These are phyloP conservation scores for Beauveria asiatica DNA, from an alignment of 2,329 filamentous ascomycete genomes.

Conservation along the genomic window DNA sequence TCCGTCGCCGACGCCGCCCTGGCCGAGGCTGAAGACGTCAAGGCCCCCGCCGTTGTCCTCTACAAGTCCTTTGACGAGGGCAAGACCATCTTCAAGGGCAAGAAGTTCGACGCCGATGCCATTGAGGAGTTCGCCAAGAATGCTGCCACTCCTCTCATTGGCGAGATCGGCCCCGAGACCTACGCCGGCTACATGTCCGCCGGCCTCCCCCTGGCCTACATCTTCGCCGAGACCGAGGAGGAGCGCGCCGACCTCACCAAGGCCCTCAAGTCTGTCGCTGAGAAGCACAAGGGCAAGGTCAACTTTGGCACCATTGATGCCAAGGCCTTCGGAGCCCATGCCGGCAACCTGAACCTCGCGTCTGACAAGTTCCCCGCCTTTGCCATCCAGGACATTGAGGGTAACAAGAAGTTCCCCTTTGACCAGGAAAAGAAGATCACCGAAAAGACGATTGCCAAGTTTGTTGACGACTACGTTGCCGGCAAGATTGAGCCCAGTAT, in stretches of 20 bases:
- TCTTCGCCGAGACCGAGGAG: constrained; percentile 88
- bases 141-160: constrained; percentile 79
- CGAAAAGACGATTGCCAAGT: constrained; percentile 61
- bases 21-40: constrained; percentile 84
- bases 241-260: constrained; percentile 74
- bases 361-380: constrained; percentile 93
- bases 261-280: constrained; percentile 74
- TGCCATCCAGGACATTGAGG: constrained; percentile 89
- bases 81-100: constrained; percentile 67
- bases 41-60: constrained; percentile 76
- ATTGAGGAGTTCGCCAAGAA: constrained; percentile 80
- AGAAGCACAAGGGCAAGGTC: constrained; percentile 87
- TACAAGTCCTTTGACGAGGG: constrained; percentile 99
- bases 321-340: constrained; percentile 87
- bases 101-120: constrained; percentile 71
- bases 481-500: constrained; percentile 93
- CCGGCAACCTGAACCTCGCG: constrained; percentile 94
- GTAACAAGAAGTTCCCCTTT: constrained; percentile 96
- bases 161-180: constrained; percentile 94
- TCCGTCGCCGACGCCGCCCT: constrained; percentile 74
- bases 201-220: constrained; percentile 89
- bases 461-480: constrained; percentile 74
- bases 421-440: constrained; percentile 76
- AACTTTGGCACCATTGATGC: constrained; percentile 99
- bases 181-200: constrained; percentile 92